Evolutionary conservation across 441 rosid species (phyloP).

Genomic region (Syzygium syzygioides): DNA sequence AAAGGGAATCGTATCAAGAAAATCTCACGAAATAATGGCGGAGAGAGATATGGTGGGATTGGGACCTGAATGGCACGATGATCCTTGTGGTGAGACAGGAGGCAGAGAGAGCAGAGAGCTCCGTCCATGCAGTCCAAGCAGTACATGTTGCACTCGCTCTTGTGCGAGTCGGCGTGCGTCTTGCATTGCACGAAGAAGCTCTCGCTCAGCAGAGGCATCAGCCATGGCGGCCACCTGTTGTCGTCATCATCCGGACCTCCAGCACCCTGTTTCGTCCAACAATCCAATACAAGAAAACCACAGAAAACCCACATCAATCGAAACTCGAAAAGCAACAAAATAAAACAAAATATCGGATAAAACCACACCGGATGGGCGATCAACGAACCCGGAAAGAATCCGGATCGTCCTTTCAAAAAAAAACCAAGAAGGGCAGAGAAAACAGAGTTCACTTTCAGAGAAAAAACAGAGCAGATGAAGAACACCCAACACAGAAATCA

Average conservation of each 20-base stretch:
- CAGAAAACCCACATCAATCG: not conserved
- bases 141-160: constrained; percentile 46
- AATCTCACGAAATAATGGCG: not conserved
- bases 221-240: constrained; percentile 37
- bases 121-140: constrained; percentile 44
- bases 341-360: not conserved
- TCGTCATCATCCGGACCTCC: constrained; percentile 30
- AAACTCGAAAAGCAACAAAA: not conserved
- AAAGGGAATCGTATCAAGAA: not conserved
- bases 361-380: not conserved
- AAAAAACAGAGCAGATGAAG: not conserved
- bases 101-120: constrained; percentile 39
- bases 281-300: not conserved
- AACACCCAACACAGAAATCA: not conserved
- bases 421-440: not conserved
- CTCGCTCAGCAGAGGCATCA: constrained; percentile 29
- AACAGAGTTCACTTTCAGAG: not conserved
- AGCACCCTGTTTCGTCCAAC: constrained; percentile 18
- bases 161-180: constrained; percentile 34
- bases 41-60: not conserved
- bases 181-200: constrained; percentile 40
- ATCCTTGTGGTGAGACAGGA: constrained; percentile 31
- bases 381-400: not conserved
- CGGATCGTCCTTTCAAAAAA: not conserved
- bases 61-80: constrained; percentile 38